Conservation (phyloP, 2,329 filamentous ascomycete genomes). For the Geosmithia putterillii region DNA sequence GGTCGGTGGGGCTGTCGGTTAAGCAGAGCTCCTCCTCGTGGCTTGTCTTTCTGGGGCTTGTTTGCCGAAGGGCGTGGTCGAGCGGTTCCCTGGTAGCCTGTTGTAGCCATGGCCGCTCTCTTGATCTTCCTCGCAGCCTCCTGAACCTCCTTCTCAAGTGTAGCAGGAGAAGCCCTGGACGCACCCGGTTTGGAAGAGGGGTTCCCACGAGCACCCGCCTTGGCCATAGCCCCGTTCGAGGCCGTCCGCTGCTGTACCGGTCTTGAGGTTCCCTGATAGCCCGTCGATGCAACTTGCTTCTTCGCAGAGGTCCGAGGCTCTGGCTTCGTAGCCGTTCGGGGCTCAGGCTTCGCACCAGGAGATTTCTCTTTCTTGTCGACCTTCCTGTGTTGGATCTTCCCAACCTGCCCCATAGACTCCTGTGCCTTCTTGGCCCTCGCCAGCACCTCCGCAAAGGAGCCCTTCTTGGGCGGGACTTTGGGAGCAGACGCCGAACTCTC, state of each 20-base stretch:
- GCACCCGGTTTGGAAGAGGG: neutral
- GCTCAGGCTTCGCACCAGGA: constrained; percentile 10
- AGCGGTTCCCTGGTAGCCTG: constrained; percentile 53
- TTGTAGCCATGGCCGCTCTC: constrained; percentile 49
- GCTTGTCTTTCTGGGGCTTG: constrained; percentile 14
- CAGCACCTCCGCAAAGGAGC: constrained; percentile 63
- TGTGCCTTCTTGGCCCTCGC: constrained; percentile 58
- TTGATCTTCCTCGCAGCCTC: constrained; percentile 45
- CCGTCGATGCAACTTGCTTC: constrained; percentile 7
- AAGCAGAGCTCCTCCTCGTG: constrained; percentile 27
- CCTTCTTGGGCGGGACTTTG: constrained; percentile 50
- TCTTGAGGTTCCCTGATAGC: constrained; percentile 20
- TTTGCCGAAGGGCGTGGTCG: constrained; percentile 34
- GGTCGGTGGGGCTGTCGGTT: constrained; percentile 16
- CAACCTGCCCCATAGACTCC: constrained; percentile 45
- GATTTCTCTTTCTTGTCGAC: constrained; percentile 48
- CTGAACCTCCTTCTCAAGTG: constrained; percentile 10
- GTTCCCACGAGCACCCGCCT: neutral
- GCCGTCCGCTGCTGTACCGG: constrained; percentile 3
- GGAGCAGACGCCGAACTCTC: constrained; percentile 26
- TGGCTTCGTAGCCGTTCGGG: constrained; percentile 17
- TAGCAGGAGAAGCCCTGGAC: constrained; percentile 3
- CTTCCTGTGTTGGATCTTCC: constrained; percentile 64
- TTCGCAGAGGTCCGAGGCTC: neutral
- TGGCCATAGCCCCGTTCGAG: neutral